phyloP scores from a whole-genome alignment of 108 stramenopile genomes.

The Fistulifera pelliculosa region DNA sequence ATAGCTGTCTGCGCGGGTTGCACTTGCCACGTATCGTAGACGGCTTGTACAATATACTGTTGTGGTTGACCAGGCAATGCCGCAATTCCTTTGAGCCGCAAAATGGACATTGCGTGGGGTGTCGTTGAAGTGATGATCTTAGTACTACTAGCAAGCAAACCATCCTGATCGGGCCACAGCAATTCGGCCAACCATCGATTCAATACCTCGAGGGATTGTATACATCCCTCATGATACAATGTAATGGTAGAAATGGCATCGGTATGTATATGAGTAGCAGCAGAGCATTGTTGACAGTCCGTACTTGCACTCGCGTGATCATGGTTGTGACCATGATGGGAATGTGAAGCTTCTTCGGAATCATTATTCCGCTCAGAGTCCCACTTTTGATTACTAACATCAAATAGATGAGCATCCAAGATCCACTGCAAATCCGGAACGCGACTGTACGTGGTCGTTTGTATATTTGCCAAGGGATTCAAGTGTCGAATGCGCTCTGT shows the following conservation, averaged over 20 bases:
- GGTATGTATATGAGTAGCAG: slow-evolving; percentile 45
- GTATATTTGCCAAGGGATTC: slow-evolving; percentile 83
- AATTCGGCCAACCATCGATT: slow-evolving; percentile 74
- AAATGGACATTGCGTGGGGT: slow-evolving; percentile 23
- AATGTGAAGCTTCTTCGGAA: slow-evolving; percentile 9
- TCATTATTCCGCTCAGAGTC: not conserved
- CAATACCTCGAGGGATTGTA: slow-evolving; percentile 42
- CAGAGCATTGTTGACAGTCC: not conserved
- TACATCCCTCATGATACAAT: slow-evolving; percentile 26
- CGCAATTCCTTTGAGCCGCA: slow-evolving; percentile 69
- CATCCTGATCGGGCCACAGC: slow-evolving; percentile 82
- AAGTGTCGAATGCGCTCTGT: slow-evolving; percentile 41
- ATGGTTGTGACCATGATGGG: slow-evolving; percentile 17
- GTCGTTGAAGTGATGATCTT: slow-evolving; percentile 4
- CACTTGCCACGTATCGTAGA: slow-evolving; percentile 85
- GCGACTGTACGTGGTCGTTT: slow-evolving; percentile 53
- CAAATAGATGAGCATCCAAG: slow-evolving; percentile 81
- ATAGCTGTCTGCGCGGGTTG: slow-evolving; percentile 43
- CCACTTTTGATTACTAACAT: slow-evolving; percentile 30
- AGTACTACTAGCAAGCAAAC: slow-evolving; percentile 38
- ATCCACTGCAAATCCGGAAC: slow-evolving; percentile 82
- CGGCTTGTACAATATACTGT: slow-evolving; percentile 65
- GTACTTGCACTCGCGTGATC: slow-evolving; percentile 3
- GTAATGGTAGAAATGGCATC: slow-evolving; percentile 50
- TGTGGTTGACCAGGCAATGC: slow-evolving; percentile 34